phyloP scores from a whole-genome alignment of 179 eudicot species.

The Corrigiola litoralis region DNA sequence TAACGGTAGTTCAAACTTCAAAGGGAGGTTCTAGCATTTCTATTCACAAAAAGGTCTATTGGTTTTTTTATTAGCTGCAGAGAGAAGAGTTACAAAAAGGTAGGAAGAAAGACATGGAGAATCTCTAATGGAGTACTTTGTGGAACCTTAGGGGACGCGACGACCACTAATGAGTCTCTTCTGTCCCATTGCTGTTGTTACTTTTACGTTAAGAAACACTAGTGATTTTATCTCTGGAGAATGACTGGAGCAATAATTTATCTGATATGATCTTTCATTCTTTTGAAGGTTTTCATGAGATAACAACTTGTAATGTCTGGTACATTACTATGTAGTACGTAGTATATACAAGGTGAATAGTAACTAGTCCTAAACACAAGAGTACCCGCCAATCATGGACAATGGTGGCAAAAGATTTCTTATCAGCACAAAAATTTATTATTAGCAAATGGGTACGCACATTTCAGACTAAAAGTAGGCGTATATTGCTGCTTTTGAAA shows the following conservation, averaged over 20 bases:
- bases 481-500: too few species aligned
- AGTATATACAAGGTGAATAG: neutral
- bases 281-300: neutral
- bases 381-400: neutral
- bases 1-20: neutral
- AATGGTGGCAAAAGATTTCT: too few species aligned
- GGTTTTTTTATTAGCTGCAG: neutral
- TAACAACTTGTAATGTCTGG: neutral
- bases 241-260: neutral
- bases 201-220: constrained; percentile 12
- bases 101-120: neutral
- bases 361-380: neutral
- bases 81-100: neutral
- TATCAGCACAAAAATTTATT: too few species aligned
- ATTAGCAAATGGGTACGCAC: too few species aligned
- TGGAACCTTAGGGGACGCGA: neutral
- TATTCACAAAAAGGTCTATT: neutral
- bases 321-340: neutral
- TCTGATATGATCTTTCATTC: too few species aligned
- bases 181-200: neutral
- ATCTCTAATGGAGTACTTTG: neutral
- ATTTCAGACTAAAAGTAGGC: too few species aligned
- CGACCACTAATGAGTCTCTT: neutral
- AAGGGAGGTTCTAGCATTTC: neutral
- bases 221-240: neutral